Evolutionary conservation across 805 yeast genomes (phyloP).

Genomic region (Lipomyces chichibuensis): DNA sequence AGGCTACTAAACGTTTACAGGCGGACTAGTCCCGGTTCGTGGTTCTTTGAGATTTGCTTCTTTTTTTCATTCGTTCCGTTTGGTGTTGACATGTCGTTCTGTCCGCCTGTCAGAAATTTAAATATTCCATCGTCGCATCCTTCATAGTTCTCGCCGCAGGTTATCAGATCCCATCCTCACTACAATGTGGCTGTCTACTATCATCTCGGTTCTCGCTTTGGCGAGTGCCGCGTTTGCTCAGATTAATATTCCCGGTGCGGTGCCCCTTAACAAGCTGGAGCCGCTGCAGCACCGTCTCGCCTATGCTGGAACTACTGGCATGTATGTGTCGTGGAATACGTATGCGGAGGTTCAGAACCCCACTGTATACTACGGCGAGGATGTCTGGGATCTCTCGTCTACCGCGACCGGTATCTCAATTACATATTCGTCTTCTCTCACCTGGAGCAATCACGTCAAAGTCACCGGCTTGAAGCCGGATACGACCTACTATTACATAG

Average conservation of each 20-base stretch:
- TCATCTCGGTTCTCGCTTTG: neutral
- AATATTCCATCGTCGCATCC: neutral
- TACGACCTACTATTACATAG: slow-evolving; percentile 41
- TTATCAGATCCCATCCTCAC: neutral
- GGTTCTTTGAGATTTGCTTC: too few species aligned
- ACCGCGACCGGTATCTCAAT: slow-evolving; percentile 31
- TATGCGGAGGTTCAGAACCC: slow-evolving; percentile 34
- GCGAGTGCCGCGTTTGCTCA: slow-evolving; percentile 14
- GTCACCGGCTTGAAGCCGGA: slow-evolving; percentile 38
- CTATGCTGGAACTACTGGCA: slow-evolving; percentile 37
- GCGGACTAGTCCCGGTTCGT: too few species aligned
- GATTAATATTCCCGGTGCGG: slow-evolving; percentile 27
- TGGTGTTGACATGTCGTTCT: too few species aligned
- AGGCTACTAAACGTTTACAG: too few species aligned
- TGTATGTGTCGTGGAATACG: slow-evolving; percentile 42
- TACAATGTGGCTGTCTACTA: neutral
- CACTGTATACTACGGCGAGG: slow-evolving; percentile 38
- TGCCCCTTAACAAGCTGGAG: slow-evolving; percentile 22
- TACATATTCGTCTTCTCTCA: slow-evolving; percentile 38
- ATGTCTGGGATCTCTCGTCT: slow-evolving; percentile 26
- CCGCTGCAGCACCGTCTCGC: slow-evolving; percentile 38
- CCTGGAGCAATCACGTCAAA: slow-evolving; percentile 40
- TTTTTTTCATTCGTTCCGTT: too few species aligned
- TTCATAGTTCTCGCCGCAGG: neutral
- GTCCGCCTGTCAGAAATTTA: too few species aligned